A percentile compares a stretch with the other conserved stretches of the same genome.
phyloP scores from a whole-genome alignment of 169 alveolate species.

The Plasmodium ovale region DNA sequence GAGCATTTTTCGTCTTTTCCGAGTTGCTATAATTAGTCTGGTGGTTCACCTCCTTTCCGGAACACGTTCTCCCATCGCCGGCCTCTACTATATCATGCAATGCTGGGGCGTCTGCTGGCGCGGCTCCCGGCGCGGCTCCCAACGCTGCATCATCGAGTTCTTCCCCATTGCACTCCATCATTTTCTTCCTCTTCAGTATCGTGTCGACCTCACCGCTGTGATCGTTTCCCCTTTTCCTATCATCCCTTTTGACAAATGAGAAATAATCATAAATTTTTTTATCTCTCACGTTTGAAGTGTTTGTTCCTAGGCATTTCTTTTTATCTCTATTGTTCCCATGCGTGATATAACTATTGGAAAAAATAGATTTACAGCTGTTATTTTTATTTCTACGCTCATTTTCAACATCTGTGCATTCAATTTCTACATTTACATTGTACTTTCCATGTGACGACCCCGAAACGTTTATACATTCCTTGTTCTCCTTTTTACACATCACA shows the following conservation, averaged over 20 bases:
- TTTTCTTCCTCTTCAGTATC: constrained; percentile 18
- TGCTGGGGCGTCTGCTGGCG: no score
- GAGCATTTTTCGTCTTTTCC: no score
- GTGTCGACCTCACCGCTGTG: neutral
- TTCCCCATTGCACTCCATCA: neutral
- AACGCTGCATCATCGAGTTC: neutral
- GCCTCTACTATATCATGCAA: no score
- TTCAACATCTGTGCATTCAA: neutral
- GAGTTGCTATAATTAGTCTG: no score
- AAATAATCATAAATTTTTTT: constrained; percentile 14
- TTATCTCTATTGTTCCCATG: neutral
- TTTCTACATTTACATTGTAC: no score
- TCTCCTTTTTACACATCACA: no score
- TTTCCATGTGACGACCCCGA: no score
- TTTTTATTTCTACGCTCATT: neutral
- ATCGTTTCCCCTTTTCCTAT: constrained; percentile 28
- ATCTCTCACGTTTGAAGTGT: neutral
- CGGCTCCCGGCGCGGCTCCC: no score
- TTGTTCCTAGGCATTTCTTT: neutral
- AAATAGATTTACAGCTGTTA: neutral
- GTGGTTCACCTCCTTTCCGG: no score
- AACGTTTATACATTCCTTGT: no score
- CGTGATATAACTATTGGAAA: constrained; percentile 3
- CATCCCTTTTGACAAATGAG: constrained; percentile 38
- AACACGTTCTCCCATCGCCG: no score